Evolutionary conservation across 2,329 filamentous ascomycete species (phyloP), one percentile per base, ranked within the genome.

Genomic region (Domatiomyces catenatus): DNA sequence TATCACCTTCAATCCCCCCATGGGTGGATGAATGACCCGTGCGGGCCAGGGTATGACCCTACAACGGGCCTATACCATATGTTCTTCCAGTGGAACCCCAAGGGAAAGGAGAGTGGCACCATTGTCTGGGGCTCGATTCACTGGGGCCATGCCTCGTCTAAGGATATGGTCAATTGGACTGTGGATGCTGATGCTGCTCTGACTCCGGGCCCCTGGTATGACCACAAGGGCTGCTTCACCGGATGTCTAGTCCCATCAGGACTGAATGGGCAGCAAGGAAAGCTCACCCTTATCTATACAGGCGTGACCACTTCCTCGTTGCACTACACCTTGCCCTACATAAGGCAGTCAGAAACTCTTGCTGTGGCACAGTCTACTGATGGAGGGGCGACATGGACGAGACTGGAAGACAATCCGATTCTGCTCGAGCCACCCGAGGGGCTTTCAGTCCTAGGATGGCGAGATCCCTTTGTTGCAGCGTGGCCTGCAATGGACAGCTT

Each of bases 1-100:
- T 69, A 64, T 52, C 69, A 71, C 51, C 48, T 70, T 4, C 60
- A 60, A 20, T 62, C 68, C 1, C 63, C 65, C 6, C 51, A 48
- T 28, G 66, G 66, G 18, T 71, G 69, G 69, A 61, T 70, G 57
- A 71, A 71, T 47, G 69, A 71, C 45, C 69, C 69, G 4, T 71
- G 68, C 53, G 69, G 63, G 1, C 62, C 64, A 2, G 64, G 64
- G 18, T 70, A 67, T 49, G 67, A 71, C 46, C 61, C 66, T 2
- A 48, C 51, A 18, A 70, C 66, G 8, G 60, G 61, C 4, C 54
- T 64, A 5, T 71, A 71, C 44, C 69, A 71, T 50, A 18, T 71
- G 1, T 64, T 62, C 17, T 71, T 66, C 47, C 69, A 72, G 59
- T 70, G 67, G 63, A 71, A 70, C 53, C 67, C 67, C 0, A 60